phyloP scores from a whole-genome alignment of 805 yeast genomes.

The Saccharomycopsis fibuligera region DNA sequence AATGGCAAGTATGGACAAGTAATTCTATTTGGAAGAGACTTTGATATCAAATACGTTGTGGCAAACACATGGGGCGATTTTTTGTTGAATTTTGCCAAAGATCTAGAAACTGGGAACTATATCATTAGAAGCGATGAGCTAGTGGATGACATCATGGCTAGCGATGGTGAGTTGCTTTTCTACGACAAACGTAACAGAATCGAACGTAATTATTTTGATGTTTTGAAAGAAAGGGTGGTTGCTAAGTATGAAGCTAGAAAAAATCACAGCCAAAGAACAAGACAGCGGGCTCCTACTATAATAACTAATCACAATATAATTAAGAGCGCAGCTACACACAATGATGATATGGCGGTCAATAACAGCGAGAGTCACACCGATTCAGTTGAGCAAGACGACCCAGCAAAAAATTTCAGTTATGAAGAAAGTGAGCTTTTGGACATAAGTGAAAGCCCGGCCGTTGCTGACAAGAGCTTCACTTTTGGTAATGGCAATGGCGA shows the following conservation, averaged over 20 bases:
- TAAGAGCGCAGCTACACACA: no score
- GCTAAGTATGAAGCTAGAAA: conserved; percentile 3
- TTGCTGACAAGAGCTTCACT: conserved; percentile 14
- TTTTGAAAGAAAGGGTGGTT: conserved; percentile 12
- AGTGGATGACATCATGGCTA: conserved; percentile 60
- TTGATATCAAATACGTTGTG: conserved; percentile 79
- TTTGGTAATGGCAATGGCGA: conserved; percentile 19
- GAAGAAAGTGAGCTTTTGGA: background rate
- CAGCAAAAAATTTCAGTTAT: background rate
- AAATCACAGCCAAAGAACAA: no score
- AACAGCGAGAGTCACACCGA: no score
- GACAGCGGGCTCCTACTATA: no score
- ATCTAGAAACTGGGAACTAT: conserved; percentile 77
- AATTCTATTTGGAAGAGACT: conserved; percentile 89
- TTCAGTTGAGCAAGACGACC: background rate
- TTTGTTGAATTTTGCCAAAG: conserved; percentile 74
- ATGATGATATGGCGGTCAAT: no score
- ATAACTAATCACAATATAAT: no score
- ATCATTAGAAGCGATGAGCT: conserved; percentile 51
- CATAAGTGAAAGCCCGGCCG: background rate
- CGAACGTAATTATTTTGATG: conserved; percentile 19
- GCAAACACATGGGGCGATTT: conserved; percentile 91
- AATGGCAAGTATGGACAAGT: conserved; percentile 85
- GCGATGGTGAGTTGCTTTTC: conserved; percentile 25
- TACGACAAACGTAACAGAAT: conserved; percentile 10